A percentile compares a stretch with the other conserved stretches of the same genome.
Conservation (phyloP, 306 rosid species). For the Cucurbita moschata region DNA sequence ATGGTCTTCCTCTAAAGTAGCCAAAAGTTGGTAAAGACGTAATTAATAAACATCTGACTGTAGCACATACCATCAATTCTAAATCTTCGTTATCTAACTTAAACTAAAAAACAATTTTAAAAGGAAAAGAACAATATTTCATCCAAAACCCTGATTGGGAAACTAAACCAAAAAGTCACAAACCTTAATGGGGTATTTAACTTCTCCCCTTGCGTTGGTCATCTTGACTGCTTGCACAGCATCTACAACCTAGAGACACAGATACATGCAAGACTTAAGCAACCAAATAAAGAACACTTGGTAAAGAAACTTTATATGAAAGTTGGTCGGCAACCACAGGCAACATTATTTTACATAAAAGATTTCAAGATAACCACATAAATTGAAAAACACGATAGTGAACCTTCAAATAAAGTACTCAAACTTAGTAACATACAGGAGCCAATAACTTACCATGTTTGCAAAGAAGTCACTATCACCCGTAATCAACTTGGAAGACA, state of each 20-base stretch:
- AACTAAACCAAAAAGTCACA: conserved; percentile 12
- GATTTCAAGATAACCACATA: background rate
- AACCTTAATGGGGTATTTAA: conserved; percentile 94
- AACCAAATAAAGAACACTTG: background rate
- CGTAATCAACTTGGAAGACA: conserved; percentile 98
- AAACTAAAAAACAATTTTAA: background rate
- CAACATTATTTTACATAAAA: background rate
- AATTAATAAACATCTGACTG: background rate
- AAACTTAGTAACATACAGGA: background rate
- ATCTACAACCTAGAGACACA: conserved; percentile 64
- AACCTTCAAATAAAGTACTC: background rate
- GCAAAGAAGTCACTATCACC: conserved; percentile 90
- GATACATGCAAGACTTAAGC: background rate
- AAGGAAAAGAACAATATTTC: background rate
- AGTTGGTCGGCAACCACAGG: background rate
- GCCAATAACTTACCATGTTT: conserved; percentile 45
- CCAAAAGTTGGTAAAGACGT: background rate
- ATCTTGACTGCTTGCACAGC: conserved; percentile 84
- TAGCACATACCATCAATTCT: background rate
- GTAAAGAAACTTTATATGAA: background rate
- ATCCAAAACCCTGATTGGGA: background rate
- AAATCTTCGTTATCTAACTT: background rate
- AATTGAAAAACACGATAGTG: background rate
- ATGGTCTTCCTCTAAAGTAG: background rate
- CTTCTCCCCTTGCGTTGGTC: conserved; percentile 87